Conservation (phyloP, 495 filamentous ascomycete genomes). For the Delitschia confertaspora region DNA sequence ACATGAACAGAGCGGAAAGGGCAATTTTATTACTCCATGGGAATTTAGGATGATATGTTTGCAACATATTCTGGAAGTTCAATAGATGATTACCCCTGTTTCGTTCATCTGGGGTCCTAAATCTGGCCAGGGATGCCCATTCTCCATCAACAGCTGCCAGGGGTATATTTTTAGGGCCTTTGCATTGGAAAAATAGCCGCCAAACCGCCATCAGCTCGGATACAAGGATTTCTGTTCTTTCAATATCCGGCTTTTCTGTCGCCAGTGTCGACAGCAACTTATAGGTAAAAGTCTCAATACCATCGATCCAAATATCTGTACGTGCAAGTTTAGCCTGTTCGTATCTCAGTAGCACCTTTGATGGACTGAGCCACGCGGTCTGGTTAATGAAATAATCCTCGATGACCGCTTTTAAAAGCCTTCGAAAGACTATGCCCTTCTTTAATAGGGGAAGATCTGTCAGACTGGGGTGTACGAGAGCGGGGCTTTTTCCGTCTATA, state of each 20-base stretch:
- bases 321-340: slow-evolving; percentile 13
- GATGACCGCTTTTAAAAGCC: slow-evolving; percentile 6
- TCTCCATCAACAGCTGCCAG: background rate
- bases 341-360: slow-evolving; percentile 9
- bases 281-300: slow-evolving; percentile 6
- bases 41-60: slow-evolving; percentile 5
- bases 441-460: slow-evolving; percentile 1
- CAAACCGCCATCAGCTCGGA: slow-evolving; percentile 20
- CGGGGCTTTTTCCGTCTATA: slow-evolving; percentile 1
- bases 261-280: slow-evolving; percentile 1
- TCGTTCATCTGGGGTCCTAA: no score
- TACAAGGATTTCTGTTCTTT: slow-evolving; percentile 1
- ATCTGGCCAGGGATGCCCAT: no score
- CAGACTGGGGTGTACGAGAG: slow-evolving; percentile 1
- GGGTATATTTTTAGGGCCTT: background rate
- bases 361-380: slow-evolving; percentile 4
- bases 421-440: slow-evolving; percentile 8
- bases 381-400: slow-evolving; percentile 1
- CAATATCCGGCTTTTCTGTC: background rate
- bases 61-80: slow-evolving; percentile 3
- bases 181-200: slow-evolving; percentile 17
- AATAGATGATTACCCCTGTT: background rate
- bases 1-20: slow-evolving; percentile 11
- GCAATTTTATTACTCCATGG: background rate
- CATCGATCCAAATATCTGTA: slow-evolving; percentile 9